Conservation (phyloP, 2,329 filamentous ascomycete species). For the Cladophialophora bantiana region DNA sequence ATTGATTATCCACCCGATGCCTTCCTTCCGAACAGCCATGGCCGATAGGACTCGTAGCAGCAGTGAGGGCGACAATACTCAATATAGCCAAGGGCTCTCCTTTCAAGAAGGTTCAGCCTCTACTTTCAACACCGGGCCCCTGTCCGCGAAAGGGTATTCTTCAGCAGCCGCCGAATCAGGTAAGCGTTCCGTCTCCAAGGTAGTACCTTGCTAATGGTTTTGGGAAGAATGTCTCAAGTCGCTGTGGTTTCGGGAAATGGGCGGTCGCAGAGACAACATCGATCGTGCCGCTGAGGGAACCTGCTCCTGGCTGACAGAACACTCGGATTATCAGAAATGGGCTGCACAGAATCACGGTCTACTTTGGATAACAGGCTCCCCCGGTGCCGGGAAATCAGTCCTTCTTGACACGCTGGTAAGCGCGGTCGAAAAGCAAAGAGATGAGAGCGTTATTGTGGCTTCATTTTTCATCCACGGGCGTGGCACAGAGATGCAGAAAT, state of each 20-base stretch:
- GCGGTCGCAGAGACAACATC: constrained; percentile 44
- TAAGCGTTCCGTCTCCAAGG: not conserved
- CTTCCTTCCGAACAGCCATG: not conserved
- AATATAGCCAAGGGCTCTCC: not conserved
- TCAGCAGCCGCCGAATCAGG: not conserved
- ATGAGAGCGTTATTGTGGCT: not conserved
- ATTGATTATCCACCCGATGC: not conserved
- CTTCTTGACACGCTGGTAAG: constrained; percentile 31
- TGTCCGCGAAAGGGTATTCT: not conserved
- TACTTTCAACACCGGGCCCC: not conserved
- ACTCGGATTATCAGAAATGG: constrained; percentile 42
- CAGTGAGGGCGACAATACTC: not conserved
- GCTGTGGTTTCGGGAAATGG: constrained; percentile 14
- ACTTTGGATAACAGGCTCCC: constrained; percentile 50
- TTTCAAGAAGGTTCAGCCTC: not conserved
- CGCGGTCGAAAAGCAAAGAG: not conserved
- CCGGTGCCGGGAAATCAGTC: constrained; percentile 51
- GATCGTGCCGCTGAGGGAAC: constrained; percentile 42
- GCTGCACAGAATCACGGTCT: constrained; percentile 38
- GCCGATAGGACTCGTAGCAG: not conserved
- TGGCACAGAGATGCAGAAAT: constrained; percentile 1
- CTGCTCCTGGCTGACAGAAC: constrained; percentile 44
- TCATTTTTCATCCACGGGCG: constrained; percentile 9
- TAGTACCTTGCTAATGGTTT: not conserved
- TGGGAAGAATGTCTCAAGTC: not conserved